Evolutionary conservation across 2,329 filamentous ascomycete species (phyloP), one percentile per base, ranked within the genome.

Genomic region (Magnaporthiopsis incrustans): DNA sequence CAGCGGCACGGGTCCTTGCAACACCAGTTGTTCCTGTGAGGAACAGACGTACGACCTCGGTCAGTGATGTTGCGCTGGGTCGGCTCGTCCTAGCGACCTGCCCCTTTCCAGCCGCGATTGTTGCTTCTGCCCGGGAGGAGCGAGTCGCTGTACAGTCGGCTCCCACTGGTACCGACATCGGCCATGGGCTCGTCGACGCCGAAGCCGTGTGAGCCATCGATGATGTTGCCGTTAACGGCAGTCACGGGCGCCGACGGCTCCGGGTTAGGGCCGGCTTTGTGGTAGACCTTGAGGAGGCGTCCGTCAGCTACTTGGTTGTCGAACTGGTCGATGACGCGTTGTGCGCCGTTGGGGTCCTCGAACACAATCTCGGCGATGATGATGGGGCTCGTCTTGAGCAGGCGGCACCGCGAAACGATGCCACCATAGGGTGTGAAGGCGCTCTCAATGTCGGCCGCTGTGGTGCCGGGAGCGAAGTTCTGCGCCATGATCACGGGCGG

Each of bases 381-480:
- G 4, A 89, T 87, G 0, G 91, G 91, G 33, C 78, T 77, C 4
- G 86, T 81, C 72, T 88, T 86, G 64, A 92, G 76, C 56, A 95
- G 77, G 50, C 81, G 83, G 77, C 90, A 94, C 70, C 83, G 85
- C 30, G 83, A 72, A 70, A 92, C 82, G 66, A 87, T 80, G 35
- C 89, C 89, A 56, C 89, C 89, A n/a, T 90, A 78, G 0, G 86
- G 86, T n/a, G 82, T 84, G 85, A 95, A 87, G 64, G 91, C 91
- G 69, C 88, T 90, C 78, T 92, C 89, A 66, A 95, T 91, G 71
- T 95, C 91, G 35, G 89, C 89, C 1, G 88, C 89, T 8, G 91
- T 92, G 0, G 91, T 95, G 53, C 91, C 91, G 2, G 85, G 85
- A 15, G 90, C 91, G 73, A 95, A 92, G 78, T 95, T 95, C 75